Conservation (phyloP, 2,329 filamentous ascomycete species). For the Aureobasidium sp. region DNA sequence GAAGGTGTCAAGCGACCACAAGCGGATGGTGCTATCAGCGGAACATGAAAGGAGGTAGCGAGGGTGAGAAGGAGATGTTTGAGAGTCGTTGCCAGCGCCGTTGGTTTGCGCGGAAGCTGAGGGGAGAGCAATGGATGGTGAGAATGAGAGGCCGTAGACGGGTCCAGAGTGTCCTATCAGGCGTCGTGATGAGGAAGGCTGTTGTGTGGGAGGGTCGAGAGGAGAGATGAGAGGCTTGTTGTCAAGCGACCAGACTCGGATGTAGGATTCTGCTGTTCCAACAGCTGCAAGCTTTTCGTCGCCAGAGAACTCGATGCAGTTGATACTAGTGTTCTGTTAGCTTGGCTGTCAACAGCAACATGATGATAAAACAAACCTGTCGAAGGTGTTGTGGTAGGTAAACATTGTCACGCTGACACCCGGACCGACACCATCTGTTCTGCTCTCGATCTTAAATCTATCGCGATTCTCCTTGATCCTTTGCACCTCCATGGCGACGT, state of each 20-base stretch:
- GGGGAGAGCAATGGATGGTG: constrained; percentile 52
- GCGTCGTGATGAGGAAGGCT: constrained; percentile 58
- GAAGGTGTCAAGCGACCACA: constrained; percentile 92
- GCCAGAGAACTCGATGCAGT: constrained; percentile 92
- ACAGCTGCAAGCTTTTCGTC: constrained; percentile 80
- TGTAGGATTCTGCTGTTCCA: constrained; percentile 89
- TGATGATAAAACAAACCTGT: constrained; percentile 48
- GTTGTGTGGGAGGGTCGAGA: constrained; percentile 51
- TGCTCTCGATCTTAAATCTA: constrained; percentile 76
- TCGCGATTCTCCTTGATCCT: constrained; percentile 90
- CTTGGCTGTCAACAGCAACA: not conserved
- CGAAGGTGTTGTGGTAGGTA: constrained; percentile 94
- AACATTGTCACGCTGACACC: constrained; percentile 92
- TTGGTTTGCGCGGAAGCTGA: constrained; percentile 7
- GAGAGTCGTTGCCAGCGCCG: constrained; percentile 36
- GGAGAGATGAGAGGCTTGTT: constrained; percentile 70
- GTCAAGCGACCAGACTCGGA: constrained; percentile 86
- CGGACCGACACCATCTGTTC: constrained; percentile 74
- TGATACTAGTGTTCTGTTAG: constrained; percentile 50
- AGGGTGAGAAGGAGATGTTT: constrained; percentile 30
- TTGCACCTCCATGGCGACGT: constrained; percentile 90
- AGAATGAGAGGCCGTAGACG: constrained; percentile 85
- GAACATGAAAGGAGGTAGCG: constrained; percentile 81
- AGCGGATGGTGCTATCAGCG: constrained; percentile 75
- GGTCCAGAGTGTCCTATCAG: constrained; percentile 83